Percentiles rank a stretch among this genome's conserved stretches.
Evolutionary conservation across 805 yeast species (phyloP).

Genomic region (Blastobotrys robertii): DNA sequence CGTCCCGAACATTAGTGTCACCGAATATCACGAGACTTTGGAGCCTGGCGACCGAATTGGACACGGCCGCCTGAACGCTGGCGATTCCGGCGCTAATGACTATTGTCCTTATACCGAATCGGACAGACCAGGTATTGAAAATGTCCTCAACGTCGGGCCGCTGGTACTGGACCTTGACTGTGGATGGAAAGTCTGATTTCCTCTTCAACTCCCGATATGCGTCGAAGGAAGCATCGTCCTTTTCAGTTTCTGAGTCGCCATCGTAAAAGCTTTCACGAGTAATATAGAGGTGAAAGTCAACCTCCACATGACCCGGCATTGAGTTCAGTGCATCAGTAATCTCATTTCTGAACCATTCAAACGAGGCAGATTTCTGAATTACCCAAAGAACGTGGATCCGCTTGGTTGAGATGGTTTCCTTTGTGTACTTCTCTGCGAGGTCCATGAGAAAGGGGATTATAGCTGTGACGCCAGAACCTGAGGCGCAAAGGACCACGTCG

Average conservation of each 20-base stretch:
- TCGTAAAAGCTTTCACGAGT: not conserved
- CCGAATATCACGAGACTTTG: not conserved
- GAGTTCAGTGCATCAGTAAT: conserved; percentile 3
- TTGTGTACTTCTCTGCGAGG: not conserved
- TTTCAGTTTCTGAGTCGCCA: too few species aligned
- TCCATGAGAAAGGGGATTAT: conserved; percentile 8
- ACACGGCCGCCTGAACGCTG: not conserved
- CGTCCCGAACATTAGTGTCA: too few species aligned
- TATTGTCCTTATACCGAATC: not conserved
- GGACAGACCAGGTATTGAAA: not conserved
- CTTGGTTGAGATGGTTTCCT: conserved; percentile 1
- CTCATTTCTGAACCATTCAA: conserved; percentile 10
- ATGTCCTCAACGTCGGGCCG: not conserved
- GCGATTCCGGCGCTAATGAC: conserved; percentile 3
- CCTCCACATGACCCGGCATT: not conserved
- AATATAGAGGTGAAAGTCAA: not conserved
- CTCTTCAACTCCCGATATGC: too few species aligned
- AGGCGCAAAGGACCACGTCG: conserved; percentile 29
- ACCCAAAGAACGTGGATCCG: conserved; percentile 11
- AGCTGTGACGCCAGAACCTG: conserved; percentile 39
- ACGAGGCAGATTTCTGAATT: conserved; percentile 4
- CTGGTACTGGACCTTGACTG: too few species aligned
- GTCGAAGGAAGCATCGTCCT: not conserved
- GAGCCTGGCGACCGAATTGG: not conserved
- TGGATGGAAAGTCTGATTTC: too few species aligned